Percentiles rank a stretch among this genome's conserved stretches.
Evolutionary conservation across 305 asterid genomes (phyloP).

Genomic region (Fraxinus angustifolia): DNA sequence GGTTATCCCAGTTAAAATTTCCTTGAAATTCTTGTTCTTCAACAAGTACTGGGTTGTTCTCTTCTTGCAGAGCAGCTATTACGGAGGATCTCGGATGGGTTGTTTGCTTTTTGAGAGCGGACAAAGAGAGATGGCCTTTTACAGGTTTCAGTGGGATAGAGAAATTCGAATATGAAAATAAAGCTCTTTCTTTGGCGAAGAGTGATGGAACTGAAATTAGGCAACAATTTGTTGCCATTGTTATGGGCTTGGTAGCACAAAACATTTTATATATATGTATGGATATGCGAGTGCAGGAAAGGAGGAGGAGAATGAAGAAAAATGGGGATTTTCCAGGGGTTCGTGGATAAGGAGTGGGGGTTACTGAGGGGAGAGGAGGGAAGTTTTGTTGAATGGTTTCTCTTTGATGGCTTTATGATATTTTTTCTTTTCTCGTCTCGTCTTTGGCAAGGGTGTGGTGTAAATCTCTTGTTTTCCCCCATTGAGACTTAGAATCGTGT

Average conservation of each 20-base stretch:
- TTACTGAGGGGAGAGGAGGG: background rate
- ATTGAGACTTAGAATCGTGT: background rate
- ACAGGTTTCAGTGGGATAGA: slow-evolving; percentile 26
- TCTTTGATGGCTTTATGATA: background rate
- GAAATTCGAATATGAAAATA: slow-evolving; percentile 16
- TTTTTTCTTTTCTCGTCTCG: background rate
- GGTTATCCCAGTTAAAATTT: slow-evolving; percentile 26
- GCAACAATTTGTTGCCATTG: slow-evolving; percentile 39
- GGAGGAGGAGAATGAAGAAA: background rate
- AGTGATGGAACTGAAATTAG: slow-evolving; percentile 34
- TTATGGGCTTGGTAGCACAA: slow-evolving; percentile 30
- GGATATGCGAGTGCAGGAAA: background rate
- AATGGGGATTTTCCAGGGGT: background rate
- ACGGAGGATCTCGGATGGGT: slow-evolving; percentile 41
- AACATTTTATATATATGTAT: slow-evolving; percentile 25
- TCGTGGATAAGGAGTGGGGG: slow-evolving; percentile 1
- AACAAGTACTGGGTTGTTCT: slow-evolving; percentile 44
- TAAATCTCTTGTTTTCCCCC: background rate
- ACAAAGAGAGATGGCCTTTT: slow-evolving; percentile 33
- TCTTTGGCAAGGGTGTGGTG: background rate
- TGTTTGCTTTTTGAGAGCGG: slow-evolving; percentile 19
- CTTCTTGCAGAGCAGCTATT: slow-evolving; percentile 51
- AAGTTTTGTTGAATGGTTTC: background rate
- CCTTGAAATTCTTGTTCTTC: slow-evolving; percentile 36
- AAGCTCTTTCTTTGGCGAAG: slow-evolving; percentile 21